A percentile compares a stretch with the other conserved stretches of the same genome.
Conservation (phyloP, 371 early-diverging fungal genomes). For the Batkoa obscura region DNA sequence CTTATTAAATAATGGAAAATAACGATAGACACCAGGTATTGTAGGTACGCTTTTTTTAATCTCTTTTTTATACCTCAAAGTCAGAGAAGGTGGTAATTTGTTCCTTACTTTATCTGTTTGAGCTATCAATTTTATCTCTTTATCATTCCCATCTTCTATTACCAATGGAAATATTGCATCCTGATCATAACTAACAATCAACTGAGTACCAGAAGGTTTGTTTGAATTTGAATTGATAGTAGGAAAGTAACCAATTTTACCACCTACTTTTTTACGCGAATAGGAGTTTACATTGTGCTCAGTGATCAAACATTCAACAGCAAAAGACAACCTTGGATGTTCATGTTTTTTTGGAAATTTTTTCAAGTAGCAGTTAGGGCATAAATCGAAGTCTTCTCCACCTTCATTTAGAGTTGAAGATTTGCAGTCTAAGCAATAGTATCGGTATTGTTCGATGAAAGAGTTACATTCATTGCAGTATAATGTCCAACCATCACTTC, state of each 20-base stretch:
- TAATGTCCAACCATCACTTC: slow-evolving; percentile 6
- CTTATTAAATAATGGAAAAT: background rate
- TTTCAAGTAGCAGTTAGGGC: slow-evolving; percentile 45
- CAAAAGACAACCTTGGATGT: slow-evolving; percentile 60
- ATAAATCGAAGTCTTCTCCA: slow-evolving; percentile 9
- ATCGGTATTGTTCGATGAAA: slow-evolving; percentile 18
- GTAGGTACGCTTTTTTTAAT: background rate
- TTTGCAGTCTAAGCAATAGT: slow-evolving; percentile 74
- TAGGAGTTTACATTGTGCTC: slow-evolving; percentile 21
- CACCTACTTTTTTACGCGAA: slow-evolving; percentile 29
- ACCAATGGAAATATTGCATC: slow-evolving; percentile 5
- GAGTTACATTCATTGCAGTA: slow-evolving; percentile 11
- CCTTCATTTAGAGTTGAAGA: slow-evolving; percentile 26
- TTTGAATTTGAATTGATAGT: slow-evolving; percentile 9
- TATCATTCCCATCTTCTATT: background rate
- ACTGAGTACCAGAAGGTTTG: slow-evolving; percentile 3
- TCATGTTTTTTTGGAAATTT: slow-evolving; percentile 51
- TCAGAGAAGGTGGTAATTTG: background rate
- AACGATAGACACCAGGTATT: background rate
- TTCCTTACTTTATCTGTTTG: background rate
- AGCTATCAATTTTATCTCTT: background rate
- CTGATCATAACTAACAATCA: slow-evolving; percentile 7
- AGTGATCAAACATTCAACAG: slow-evolving; percentile 41
- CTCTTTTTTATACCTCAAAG: background rate
- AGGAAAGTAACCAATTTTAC: slow-evolving; percentile 39